Evolutionary conservation across 2,329 filamentous ascomycete genomes (phyloP).

Genomic region (Pseudogymnoascus sp.): DNA sequence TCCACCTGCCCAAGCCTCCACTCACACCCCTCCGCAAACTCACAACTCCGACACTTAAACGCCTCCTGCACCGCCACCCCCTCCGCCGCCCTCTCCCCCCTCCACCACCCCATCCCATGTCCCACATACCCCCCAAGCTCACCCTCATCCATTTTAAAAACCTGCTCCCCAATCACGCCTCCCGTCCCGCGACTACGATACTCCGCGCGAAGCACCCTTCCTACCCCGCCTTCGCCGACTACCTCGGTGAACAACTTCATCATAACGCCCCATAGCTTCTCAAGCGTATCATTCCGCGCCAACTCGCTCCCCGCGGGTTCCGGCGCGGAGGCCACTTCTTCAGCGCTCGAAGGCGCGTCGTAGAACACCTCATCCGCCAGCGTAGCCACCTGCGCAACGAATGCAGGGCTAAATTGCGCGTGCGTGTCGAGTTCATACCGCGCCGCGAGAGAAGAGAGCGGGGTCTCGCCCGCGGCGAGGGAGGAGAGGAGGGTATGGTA

Average conservation of each 20-base stretch:
- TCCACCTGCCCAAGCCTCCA: slow-evolving; percentile 68
- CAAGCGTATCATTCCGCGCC: slow-evolving; percentile 49
- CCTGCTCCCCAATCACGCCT: slow-evolving; percentile 46
- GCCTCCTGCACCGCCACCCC: slow-evolving; percentile 79
- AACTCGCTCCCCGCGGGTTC: slow-evolving; percentile 24
- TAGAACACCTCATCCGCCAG: slow-evolving; percentile 59
- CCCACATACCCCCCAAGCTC: slow-evolving; percentile 58
- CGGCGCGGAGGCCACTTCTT: slow-evolving; percentile 19
- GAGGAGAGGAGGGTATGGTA: slow-evolving; percentile 79
- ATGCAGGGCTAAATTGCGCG: slow-evolving; percentile 64
- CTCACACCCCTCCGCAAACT: slow-evolving; percentile 68
- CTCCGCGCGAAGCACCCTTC: slow-evolving; percentile 44
- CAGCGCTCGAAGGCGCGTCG: slow-evolving; percentile 32
- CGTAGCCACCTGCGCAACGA: slow-evolving; percentile 64
- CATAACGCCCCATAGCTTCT: slow-evolving; percentile 54
- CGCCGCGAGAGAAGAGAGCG: slow-evolving; percentile 58
- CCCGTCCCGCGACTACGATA: slow-evolving; percentile 41
- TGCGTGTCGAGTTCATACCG: slow-evolving; percentile 63
- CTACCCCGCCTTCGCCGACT: not conserved
- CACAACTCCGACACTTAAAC: slow-evolving; percentile 79
- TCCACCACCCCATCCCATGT: slow-evolving; percentile 80
- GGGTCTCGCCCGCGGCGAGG: slow-evolving; percentile 62
- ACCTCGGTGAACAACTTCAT: slow-evolving; percentile 37
- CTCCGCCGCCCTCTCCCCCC: slow-evolving; percentile 58
- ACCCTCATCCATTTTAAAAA: slow-evolving; percentile 57